Evolutionary conservation across 768 basidiomycete genomes (phyloP).

Genomic region (Crassisporium funariophilum): DNA sequence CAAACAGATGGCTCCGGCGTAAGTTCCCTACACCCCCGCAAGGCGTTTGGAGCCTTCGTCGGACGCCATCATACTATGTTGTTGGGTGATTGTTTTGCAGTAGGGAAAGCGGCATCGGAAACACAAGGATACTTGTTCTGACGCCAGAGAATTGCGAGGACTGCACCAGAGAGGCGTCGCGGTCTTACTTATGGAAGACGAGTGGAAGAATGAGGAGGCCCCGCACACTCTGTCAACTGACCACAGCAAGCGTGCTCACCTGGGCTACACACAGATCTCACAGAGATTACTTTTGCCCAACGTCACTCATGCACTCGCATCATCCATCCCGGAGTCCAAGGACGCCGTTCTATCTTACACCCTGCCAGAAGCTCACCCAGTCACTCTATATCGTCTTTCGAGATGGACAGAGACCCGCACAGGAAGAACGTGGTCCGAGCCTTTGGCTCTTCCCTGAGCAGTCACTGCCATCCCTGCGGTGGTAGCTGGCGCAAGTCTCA

Average conservation of each 20-base stretch:
- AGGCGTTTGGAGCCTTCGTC: conserved; percentile 16
- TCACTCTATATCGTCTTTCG: conserved; percentile 10
- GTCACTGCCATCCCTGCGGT: conserved; percentile 19
- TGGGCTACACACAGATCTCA: conserved; percentile 28
- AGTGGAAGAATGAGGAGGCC: conserved; percentile 39
- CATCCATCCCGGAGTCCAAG: conserved; percentile 7
- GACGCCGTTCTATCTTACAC: conserved; percentile 4
- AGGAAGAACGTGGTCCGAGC: conserved; percentile 42
- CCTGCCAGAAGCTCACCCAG: conserved; percentile 8
- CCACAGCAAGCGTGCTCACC: conserved; percentile 9
- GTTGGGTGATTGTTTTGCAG: conserved; percentile 16
- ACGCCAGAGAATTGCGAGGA: conserved; percentile 14
- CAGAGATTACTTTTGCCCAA: conserved; percentile 26
- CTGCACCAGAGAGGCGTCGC: conserved; percentile 56
- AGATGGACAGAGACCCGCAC: conserved; percentile 31
- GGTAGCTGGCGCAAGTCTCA: conserved; percentile 25
- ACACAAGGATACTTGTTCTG: conserved; percentile 37
- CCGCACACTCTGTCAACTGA: conserved; percentile 33
- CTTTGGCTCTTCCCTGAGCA: conserved; percentile 42
- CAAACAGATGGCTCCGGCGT: conserved; percentile 29
- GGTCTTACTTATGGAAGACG: conserved; percentile 30
- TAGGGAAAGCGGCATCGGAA: conserved; percentile 55
- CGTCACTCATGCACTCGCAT: conserved; percentile 22
- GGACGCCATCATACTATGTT: conserved; percentile 17
- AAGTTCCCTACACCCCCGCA: conserved; percentile 23